Evolutionary conservation across 495 filamentous ascomycete genomes (phyloP).

Genomic region (Daldinia childiae): DNA sequence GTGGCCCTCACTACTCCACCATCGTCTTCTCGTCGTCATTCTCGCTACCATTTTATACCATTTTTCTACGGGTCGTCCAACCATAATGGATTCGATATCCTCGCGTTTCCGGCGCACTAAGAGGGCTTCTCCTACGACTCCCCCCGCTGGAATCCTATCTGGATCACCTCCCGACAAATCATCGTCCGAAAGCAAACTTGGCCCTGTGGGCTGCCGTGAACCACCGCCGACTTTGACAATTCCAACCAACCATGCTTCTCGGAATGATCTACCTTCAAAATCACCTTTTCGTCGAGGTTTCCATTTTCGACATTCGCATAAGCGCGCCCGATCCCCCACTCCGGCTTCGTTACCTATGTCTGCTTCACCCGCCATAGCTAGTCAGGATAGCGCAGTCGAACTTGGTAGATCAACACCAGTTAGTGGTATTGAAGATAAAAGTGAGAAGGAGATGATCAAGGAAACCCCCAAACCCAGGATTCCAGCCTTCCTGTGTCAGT

Average conservation of each 20-base stretch:
- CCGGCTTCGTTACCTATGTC: slow-evolving; percentile 46
- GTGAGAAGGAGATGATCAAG: slow-evolving; percentile 17
- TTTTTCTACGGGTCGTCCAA: not conserved
- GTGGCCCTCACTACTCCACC: slow-evolving; percentile 1
- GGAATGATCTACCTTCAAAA: slow-evolving; percentile 20
- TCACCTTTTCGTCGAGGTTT: slow-evolving; percentile 42
- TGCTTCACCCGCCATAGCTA: slow-evolving; percentile 35
- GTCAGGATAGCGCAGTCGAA: slow-evolving; percentile 36
- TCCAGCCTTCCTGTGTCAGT: slow-evolving; percentile 57
- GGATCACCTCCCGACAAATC: slow-evolving; percentile 35
- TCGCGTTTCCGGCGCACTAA: slow-evolving; percentile 44
- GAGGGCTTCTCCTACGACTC: slow-evolving; percentile 16
- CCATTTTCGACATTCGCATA: slow-evolving; percentile 42
- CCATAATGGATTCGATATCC: slow-evolving; percentile 41
- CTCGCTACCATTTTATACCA: not conserved
- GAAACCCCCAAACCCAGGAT: slow-evolving; percentile 45
- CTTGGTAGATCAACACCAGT: slow-evolving; percentile 43
- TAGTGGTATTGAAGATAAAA: slow-evolving; percentile 36
- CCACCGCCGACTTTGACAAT: slow-evolving; percentile 38
- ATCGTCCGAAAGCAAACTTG: slow-evolving; percentile 19
- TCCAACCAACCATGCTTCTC: slow-evolving; percentile 16
- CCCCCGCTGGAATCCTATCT: not conserved
- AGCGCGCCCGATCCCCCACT: slow-evolving; percentile 56
- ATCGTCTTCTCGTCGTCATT: not conserved
- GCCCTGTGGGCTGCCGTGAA: slow-evolving; percentile 9